Base-by-base conservation (phyloP, 306 rosid species). In the Prunus mira region DNA sequence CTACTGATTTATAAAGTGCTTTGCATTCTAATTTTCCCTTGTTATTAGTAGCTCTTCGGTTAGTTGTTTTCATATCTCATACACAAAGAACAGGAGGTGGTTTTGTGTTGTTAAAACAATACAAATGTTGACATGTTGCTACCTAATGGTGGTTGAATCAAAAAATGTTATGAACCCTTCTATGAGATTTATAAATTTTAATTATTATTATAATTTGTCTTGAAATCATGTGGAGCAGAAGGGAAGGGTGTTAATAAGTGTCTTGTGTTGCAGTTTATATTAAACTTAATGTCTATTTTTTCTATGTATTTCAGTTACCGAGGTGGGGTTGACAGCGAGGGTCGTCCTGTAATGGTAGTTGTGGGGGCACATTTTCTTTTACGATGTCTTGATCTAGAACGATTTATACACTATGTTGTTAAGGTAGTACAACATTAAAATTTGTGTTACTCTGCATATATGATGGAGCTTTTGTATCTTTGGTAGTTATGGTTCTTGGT, bases 361-460 rank as follows among this genome's bases (percentile, higher is more conserved):
- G 98, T 92, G 61, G 99, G 99, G 74, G 99, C 99, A 56, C 99
- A 96, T 83, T 90, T 96, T 86, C 90, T 96, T 76, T 89, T 92
- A 67, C 89, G 97, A 50, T 96, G 99, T 81, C 99, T 92, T 78
- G 98, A 95, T 86, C 84, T 96, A 78, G 99, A 96, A 77, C 93
- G 96, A 18, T 96, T 92, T 91, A 89, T 96, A 51, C 93, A 86
- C 20, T 77, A 90, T 58, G 93, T 91, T 41, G 81, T 96, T 66
- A 96, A 96, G 99, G 99, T 95, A 82, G 71, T 75, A 74, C 51
- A 66, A 65, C 45, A 65, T 50, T 78, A 28, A 70, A 50, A 72
- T 81, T 73, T 45, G 75, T 74, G 13, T 78, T 64, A 72, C 68
- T 71, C 57, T 46, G 64, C 43, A 19, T 54, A 2, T 22, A 72